Evolutionary conservation across 2,329 filamentous ascomycete species (phyloP), one percentile per base, ranked within the genome.

Genomic region (Ophiostoma triangulosporum): DNA sequence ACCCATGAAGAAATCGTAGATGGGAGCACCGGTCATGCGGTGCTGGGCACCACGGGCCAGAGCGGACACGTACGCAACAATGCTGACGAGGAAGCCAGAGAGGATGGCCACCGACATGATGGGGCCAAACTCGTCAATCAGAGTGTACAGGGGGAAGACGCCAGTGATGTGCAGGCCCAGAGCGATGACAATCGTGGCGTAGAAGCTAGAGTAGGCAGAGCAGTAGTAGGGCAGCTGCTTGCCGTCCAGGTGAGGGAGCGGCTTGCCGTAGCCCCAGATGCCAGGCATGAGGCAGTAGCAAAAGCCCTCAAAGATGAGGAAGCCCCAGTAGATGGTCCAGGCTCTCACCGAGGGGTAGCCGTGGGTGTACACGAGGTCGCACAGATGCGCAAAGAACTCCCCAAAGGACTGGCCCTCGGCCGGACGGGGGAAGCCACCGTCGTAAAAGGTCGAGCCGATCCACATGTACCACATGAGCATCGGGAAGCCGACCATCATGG

Each of bases 401-500:
- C 64, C 60, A 65, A 80, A 79, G 60, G 75, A 82, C 73, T 95
- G 77, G 40, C 78, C 85, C 43, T 78, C 66, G 2, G 71, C 70
- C 1, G 81, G 86, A 43, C 72, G 70, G 15, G 93, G 93, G 51
- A 94, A 74, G 58, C 86, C 82, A 61, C 91, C 91, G 65, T 88
- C 74, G 70, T 96, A 98, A 71, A 91, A 95, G 50, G 84, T 90
- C 32, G 91, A 86, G 50, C 93, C 93, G 68, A 95, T 83, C 90
- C 90, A 97, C 90, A 98, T 95, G 72, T 96, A 97, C 78, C 88
- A 96, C 91, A 97, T 97, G 62, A 98, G 77, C 35, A 83, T 58
- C n/a, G 93, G 93, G 69, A 97, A 98, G 46, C 85, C 81, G 58
- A 89, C 76, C 88, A 97, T 97, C 80, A 96, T 89, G 60, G 78